Evolutionary conservation across 352 stramenopile genomes (phyloP).

Genomic region (Globisporangium lucens): DNA sequence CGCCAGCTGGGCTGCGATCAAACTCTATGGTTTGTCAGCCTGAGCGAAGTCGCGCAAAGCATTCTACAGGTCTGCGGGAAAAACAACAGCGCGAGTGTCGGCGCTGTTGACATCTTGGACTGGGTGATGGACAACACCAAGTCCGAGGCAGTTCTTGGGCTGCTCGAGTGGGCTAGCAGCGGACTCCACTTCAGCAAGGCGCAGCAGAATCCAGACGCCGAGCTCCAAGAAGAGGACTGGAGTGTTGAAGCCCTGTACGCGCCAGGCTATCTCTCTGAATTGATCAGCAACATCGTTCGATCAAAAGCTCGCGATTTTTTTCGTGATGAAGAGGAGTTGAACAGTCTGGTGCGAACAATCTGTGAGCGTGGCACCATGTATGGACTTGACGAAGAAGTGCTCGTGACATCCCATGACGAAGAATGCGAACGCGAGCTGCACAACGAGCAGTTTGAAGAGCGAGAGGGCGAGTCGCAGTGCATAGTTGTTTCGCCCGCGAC

Average conservation of each 20-base stretch:
- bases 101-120: slow-evolving; percentile 57
- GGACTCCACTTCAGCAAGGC: slow-evolving; percentile 64
- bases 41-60: slow-evolving; percentile 61
- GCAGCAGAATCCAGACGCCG: slow-evolving; percentile 17
- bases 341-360: too few species aligned
- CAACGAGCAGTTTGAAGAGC: too few species aligned
- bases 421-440: too few species aligned
- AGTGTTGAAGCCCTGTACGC: slow-evolving; percentile 39
- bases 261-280: slow-evolving; percentile 18
- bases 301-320: slow-evolving; percentile 10
- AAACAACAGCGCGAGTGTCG: slow-evolving; percentile 12
- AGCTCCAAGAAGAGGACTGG: slow-evolving; percentile 52
- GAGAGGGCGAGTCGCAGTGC: too few species aligned
- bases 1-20: slow-evolving; percentile 71
- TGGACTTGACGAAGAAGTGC: too few species aligned
- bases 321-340: too few species aligned
- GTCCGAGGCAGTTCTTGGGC: slow-evolving; percentile 45
- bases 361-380: too few species aligned
- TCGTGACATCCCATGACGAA: too few species aligned
- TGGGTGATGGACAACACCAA: slow-evolving; percentile 89
- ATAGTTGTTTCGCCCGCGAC: too few species aligned
- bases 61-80: slow-evolving; percentile 25
- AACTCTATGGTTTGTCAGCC: slow-evolving; percentile 64
- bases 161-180: slow-evolving; percentile 80
- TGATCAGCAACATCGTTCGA: slow-evolving; percentile 39